phyloP scores from a whole-genome alignment of 2,329 filamentous ascomycete species.

The Escovopsis sp. region DNA sequence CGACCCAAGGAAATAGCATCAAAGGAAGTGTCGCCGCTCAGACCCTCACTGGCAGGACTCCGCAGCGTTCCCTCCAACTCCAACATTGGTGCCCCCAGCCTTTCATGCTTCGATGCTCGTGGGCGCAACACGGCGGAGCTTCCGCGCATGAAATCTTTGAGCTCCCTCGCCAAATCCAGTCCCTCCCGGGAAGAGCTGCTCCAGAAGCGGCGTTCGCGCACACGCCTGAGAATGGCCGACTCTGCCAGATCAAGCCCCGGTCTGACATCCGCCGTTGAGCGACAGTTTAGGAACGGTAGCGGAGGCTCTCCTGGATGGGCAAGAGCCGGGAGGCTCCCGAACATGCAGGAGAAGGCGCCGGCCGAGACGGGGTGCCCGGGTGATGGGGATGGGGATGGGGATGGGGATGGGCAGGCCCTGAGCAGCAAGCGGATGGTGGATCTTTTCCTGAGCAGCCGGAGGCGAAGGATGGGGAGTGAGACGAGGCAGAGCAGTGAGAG shows the following conservation, averaged over 20 bases:
- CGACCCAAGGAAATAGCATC: neutral
- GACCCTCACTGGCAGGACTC: slow-evolving; percentile 7
- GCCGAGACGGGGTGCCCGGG: neutral
- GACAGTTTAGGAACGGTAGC: slow-evolving; percentile 8
- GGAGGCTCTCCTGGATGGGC: slow-evolving; percentile 9
- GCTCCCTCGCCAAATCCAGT: slow-evolving; percentile 8
- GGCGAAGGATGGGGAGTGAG: slow-evolving; percentile 19
- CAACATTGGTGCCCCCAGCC: slow-evolving; percentile 4
- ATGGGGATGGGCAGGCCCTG: slow-evolving; percentile 18
- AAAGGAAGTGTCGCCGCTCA: slow-evolving; percentile 1
- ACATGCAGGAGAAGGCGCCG: neutral
- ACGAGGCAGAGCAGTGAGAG: slow-evolving; percentile 11
- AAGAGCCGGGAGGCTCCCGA: neutral
- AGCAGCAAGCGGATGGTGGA: slow-evolving; percentile 39
- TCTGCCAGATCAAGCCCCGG: slow-evolving; percentile 17
- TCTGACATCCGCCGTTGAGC: slow-evolving; percentile 8
- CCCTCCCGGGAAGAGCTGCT: slow-evolving; percentile 8
- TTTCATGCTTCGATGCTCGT: neutral
- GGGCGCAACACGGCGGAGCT: slow-evolving; percentile 1
- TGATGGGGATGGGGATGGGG: slow-evolving; percentile 1
- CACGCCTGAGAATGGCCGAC: slow-evolving; percentile 8
- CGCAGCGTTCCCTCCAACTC: slow-evolving; percentile 13
- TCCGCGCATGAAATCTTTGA: slow-evolving; percentile 13
- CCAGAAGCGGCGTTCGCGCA: slow-evolving; percentile 9
- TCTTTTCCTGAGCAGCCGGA: slow-evolving; percentile 34